phyloP scores from a whole-genome alignment of 2,329 filamentous ascomycete genomes.

The Cercospora citrullina region DNA sequence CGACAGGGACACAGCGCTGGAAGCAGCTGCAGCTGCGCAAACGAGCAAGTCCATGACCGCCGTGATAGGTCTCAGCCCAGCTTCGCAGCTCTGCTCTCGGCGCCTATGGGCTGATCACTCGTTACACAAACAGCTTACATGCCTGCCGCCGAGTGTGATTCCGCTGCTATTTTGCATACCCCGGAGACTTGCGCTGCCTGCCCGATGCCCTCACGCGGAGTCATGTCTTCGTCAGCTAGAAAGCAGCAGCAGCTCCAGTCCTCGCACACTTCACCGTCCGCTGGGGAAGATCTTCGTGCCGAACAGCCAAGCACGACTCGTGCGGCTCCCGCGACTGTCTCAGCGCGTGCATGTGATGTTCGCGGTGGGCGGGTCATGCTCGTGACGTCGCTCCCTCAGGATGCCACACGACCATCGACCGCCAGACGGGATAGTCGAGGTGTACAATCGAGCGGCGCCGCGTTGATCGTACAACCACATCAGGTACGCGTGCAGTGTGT shows the following conservation, averaged over 20 bases:
- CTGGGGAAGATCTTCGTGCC: slow-evolving; percentile 6
- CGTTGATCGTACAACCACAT: not conserved
- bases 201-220: not conserved
- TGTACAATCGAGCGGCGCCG: not conserved
- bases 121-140: slow-evolving; percentile 5
- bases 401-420: not conserved
- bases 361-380: not conserved
- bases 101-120: slow-evolving; percentile 19
- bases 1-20: too few species aligned
- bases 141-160: not conserved
- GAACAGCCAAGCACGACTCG: slow-evolving; percentile 1
- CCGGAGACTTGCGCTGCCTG: not conserved
- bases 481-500: slow-evolving; percentile 10
- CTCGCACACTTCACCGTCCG: not conserved
- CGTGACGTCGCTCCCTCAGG: not conserved
- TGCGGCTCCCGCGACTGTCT: slow-evolving; percentile 7
- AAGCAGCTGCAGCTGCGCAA: not conserved
- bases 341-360: slow-evolving; percentile 3
- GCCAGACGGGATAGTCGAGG: not conserved
- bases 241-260: not conserved
- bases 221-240: not conserved
- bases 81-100: not conserved
- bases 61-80: not conserved
- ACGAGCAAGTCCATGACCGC: not conserved
- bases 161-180: not conserved